phyloP scores from a whole-genome alignment of 768 basidiomycete species.

The Rhizopogon sp. region DNA sequence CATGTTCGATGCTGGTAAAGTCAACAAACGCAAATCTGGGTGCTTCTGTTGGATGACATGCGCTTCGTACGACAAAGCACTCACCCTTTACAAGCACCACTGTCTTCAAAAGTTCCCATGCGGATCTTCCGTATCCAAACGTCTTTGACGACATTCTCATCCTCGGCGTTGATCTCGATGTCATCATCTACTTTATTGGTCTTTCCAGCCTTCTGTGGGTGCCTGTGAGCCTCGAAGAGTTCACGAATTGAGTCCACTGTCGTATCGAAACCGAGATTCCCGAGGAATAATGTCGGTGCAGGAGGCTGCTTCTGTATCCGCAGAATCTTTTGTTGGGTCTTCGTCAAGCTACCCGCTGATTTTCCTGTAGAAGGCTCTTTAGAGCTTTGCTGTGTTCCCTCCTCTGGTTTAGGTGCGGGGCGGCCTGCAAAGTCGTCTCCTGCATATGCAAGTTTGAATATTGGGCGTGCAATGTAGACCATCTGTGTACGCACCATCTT shows the following conservation, averaged over 20 bases:
- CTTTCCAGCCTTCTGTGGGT: slow-evolving; percentile 23
- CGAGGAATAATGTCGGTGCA: slow-evolving; percentile 84
- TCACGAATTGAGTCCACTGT: slow-evolving; percentile 72
- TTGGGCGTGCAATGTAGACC: slow-evolving; percentile 2
- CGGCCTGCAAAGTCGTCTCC: slow-evolving; percentile 73
- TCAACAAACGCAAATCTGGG: slow-evolving; percentile 91
- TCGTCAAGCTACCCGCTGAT: slow-evolving; percentile 39
- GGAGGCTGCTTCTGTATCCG: slow-evolving; percentile 76
- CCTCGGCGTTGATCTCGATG: slow-evolving; percentile 21
- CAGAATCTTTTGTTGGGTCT: slow-evolving; percentile 76
- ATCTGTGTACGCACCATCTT: slow-evolving; percentile 60
- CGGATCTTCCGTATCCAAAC: slow-evolving; percentile 77
- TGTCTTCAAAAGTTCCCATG: slow-evolving; percentile 96
- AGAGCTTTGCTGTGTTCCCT: slow-evolving; percentile 25
- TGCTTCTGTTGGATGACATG: not conserved
- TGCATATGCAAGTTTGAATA: slow-evolving; percentile 22
- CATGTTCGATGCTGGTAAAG: slow-evolving; percentile 72
- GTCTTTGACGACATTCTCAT: slow-evolving; percentile 23
- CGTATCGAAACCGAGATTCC: slow-evolving; percentile 89
- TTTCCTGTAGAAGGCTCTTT: slow-evolving; percentile 22
- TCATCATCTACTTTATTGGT: slow-evolving; percentile 28
- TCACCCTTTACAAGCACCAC: slow-evolving; percentile 93
- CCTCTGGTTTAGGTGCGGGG: slow-evolving; percentile 43
- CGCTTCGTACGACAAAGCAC: slow-evolving; percentile 14
- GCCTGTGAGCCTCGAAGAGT: slow-evolving; percentile 66